Evolutionary conservation across 441 rosid species (phyloP).

Genomic region (Aleurites moluccanus): DNA sequence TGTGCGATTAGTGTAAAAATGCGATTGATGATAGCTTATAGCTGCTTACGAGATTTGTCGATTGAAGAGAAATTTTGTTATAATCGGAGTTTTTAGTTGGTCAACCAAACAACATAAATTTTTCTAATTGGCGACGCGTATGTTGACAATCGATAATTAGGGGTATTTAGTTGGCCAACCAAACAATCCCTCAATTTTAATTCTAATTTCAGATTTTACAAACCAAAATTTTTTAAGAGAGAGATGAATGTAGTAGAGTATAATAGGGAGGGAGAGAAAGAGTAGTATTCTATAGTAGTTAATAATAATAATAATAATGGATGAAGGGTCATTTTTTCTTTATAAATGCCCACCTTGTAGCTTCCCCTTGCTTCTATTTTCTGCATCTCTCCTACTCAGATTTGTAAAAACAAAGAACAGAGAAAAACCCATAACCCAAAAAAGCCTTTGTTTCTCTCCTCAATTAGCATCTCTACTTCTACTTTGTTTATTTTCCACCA

Average conservation of each 20-base stretch:
- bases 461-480: conserved; percentile 25
- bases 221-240: too few species aligned
- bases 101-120: too few species aligned
- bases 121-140: too few species aligned
- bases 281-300: conserved; percentile 3
- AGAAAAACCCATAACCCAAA: conserved; percentile 24
- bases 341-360: conserved; percentile 57
- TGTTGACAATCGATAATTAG: too few species aligned
- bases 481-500: conserved; percentile 37
- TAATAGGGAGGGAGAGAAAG: background rate
- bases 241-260: background rate
- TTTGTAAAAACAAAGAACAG: conserved; percentile 39
- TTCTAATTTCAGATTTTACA: too few species aligned
- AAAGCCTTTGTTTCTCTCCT: conserved; percentile 27
- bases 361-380: conserved; percentile 59
- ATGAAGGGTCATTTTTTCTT: conserved; percentile 35
- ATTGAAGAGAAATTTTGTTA: too few species aligned
- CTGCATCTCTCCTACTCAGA: conserved; percentile 58
- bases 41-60: too few species aligned
- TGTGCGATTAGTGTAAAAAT: too few species aligned
- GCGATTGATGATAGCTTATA: too few species aligned
- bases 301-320: background rate
- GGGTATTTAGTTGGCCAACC: too few species aligned
- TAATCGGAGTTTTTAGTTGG: too few species aligned
- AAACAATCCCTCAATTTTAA: too few species aligned